These are phyloP conservation scores for Mycena polygramma DNA, from an alignment of 768 basidiomycete species.

Conservation along the genomic window DNA sequence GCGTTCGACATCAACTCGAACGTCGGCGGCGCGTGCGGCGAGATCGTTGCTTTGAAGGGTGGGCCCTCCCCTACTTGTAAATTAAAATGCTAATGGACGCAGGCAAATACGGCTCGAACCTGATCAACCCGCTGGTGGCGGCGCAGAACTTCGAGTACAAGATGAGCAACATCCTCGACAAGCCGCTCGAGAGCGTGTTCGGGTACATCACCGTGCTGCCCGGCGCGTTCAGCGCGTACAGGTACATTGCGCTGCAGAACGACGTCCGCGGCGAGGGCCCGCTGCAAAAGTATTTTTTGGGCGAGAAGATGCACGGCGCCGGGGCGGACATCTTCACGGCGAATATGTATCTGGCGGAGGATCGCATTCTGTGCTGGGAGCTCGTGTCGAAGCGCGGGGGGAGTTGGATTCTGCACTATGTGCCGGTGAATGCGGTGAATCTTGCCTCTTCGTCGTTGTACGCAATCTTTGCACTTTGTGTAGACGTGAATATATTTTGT, in stretches of 20 bases:
- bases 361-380: conserved; percentile 97
- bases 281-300: conserved; percentile 95
- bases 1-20: conserved; percentile 92
- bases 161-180: conserved; percentile 90
- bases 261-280: conserved; percentile 87
- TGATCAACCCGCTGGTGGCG: conserved; percentile 91
- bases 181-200: conserved; percentile 90
- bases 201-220: conserved; percentile 96
- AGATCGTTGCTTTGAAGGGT: conserved; percentile 94
- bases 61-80: conserved; percentile 68
- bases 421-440: conserved; percentile 92
- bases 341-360: conserved; percentile 97
- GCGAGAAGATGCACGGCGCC: conserved; percentile 93
- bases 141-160: conserved; percentile 98
- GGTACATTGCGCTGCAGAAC: conserved; percentile 93
- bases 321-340: conserved; percentile 94
- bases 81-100: conserved; percentile 8
- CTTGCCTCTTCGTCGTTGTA: too few species aligned
- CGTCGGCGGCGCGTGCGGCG: conserved; percentile 97
- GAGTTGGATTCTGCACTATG: conserved; percentile 95
- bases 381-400: conserved; percentile 94
- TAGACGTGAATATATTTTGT: too few species aligned
- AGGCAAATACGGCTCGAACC: conserved; percentile 74
- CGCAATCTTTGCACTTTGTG: too few species aligned
- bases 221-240: conserved; percentile 92